A percentile compares a stretch with the other conserved stretches of the same genome.
These are phyloP conservation scores for Eucalyptus caleyi DNA, from an alignment of 345 rosid genomes.

Conservation along the genomic window DNA sequence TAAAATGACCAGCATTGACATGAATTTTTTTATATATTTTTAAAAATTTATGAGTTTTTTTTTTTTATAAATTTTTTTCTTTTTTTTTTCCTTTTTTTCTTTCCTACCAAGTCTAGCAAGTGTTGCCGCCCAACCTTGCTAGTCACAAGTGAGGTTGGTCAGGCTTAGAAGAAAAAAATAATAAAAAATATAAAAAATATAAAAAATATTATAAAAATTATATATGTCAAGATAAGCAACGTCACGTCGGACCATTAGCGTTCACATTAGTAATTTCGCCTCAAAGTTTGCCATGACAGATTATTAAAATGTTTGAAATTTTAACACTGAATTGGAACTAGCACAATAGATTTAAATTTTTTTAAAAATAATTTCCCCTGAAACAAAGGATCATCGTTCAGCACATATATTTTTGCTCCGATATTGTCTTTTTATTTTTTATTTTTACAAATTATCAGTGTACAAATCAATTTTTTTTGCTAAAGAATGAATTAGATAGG, in stretches of 20 bases:
- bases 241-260: rapidly evolving
- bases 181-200: too few relatives aligned
- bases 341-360: too few relatives aligned
- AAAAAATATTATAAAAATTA: too few relatives aligned
- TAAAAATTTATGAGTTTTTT: too few relatives aligned
- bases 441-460: neutral
- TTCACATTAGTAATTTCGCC: rapidly evolving
- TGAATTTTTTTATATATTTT: too few relatives aligned
- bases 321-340: too few relatives aligned
- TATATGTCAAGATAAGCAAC: rapidly evolving
- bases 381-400: too few relatives aligned
- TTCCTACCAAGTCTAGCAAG: neutral
- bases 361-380: neutral
- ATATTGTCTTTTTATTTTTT: too few relatives aligned
- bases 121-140: neutral
- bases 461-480: neutral
- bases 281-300: too few relatives aligned
- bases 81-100: too few relatives aligned
- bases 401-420: neutral
- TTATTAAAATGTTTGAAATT: too few relatives aligned
- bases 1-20: rapidly evolving
- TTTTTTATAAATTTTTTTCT: too few relatives aligned
- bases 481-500: neutral
- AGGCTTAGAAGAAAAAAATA: neutral
- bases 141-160: neutral